Evolutionary conservation across 1,139 yeast genomes (phyloP), one percentile per base, ranked within the genome.

Genomic region (Suhomyces anneliseae): DNA sequence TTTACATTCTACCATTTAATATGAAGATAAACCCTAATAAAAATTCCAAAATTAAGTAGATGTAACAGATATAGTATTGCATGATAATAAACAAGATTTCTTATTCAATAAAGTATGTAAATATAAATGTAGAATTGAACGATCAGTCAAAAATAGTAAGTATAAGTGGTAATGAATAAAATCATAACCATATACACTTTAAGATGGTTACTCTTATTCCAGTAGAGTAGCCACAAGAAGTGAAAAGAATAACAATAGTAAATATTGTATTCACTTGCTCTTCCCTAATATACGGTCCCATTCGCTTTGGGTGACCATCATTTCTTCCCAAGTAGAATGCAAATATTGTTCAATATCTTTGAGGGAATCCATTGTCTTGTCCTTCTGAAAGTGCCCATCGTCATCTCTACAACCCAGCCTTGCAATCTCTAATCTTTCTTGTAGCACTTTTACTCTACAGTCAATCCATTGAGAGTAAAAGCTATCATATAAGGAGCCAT

Each of bases 321-420:
- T 78, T 50, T 78, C 81, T 43, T 65, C 68, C 65, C 77, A 75
- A 3, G 82, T 77, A 24, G 61, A 59, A 14, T 53, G 57, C 40
- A 72, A 59, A 53, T 78, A 79, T 2, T 56, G 59, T 44, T 74
- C 75, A 40, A 78, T 60, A 4, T 63, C 70, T 53, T 71, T 66
- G 50, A 79, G 60, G 40, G 61, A 57, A 24, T 64, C 60, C 43
- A 69, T 68, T 10, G 74, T 66, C 15, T 60, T 59, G 10, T 66
- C 65, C 55, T 79, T 80, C 48, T 74, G 65, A 51, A 79, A 79
- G 6, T 53, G 50, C 6, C 69, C 72, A 2, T 55, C 51, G 0
- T 54, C 55, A 40, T 50, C 51, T 36, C 63, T 66, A 49, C 75
- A 59, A 5, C 55, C 39, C 9, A 65, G 59, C 38, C 43, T 45